Percentiles rank a stretch among this genome's conserved stretches.
Evolutionary conservation across 1,139 yeast species (phyloP).

Genomic region (Taiozyma sp.): DNA sequence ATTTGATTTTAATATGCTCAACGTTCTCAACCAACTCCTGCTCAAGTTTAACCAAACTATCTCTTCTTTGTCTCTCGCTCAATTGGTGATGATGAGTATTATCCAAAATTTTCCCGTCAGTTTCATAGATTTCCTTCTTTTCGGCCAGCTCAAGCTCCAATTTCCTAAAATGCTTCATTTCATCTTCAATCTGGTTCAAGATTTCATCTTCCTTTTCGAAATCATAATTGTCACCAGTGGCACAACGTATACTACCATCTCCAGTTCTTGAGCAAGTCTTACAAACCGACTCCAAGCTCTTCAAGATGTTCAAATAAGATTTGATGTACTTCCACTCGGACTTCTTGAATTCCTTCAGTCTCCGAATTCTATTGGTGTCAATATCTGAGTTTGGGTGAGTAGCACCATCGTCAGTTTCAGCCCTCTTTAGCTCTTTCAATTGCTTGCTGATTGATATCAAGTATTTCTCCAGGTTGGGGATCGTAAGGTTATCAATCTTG

Average conservation of each 20-base stretch:
- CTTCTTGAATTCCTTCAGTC: constrained; percentile 2
- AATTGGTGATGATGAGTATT: background rate
- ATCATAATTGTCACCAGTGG: constrained; percentile 4
- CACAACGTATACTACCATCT: background rate
- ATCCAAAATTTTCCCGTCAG: constrained; percentile 5
- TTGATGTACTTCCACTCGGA: constrained; percentile 6
- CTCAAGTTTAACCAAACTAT: constrained; percentile 6
- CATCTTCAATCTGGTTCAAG: constrained; percentile 9
- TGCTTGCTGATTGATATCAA: background rate
- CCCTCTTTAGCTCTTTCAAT: background rate
- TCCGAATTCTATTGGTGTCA: constrained; percentile 2
- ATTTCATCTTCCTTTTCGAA: constrained; percentile 16
- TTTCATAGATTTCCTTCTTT: constrained; percentile 6
- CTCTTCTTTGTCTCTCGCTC: constrained; percentile 1
- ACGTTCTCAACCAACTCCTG: constrained; percentile 5
- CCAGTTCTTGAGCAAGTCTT: constrained; percentile 5
- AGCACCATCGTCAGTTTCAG: background rate
- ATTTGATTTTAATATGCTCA: background rate
- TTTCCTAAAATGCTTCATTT: constrained; percentile 6
- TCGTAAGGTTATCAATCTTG: constrained; percentile 9
- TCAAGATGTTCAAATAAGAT: constrained; percentile 6
- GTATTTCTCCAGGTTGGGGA: constrained; percentile 9
- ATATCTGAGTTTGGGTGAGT: background rate
- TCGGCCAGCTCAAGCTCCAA: constrained; percentile 5
- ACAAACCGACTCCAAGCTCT: constrained; percentile 7